phyloP scores from a whole-genome alignment of 257 asterid species.

The Solanum chilense region DNA sequence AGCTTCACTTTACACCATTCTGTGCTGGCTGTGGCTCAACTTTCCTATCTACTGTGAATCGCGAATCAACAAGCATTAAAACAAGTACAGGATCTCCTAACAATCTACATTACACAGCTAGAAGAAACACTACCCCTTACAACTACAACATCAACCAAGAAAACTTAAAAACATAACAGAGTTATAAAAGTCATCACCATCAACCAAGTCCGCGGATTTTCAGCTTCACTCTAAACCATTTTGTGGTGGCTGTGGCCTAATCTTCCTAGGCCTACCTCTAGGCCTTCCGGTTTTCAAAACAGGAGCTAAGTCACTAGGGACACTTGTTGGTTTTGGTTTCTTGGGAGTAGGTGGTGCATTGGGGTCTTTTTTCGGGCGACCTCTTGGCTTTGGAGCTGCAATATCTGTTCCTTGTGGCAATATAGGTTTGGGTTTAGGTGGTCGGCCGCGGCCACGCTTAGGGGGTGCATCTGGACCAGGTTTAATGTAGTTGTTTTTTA shows the following conservation, averaged over 20 bases:
- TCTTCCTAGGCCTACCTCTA: constrained; percentile 85
- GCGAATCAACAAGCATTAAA: not conserved
- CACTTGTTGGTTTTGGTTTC: constrained; percentile 43
- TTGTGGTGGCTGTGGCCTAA: constrained; percentile 37
- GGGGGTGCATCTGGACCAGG: constrained; percentile 53
- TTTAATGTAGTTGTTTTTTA: constrained; percentile 63
- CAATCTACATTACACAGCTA: not conserved
- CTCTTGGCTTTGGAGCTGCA: constrained; percentile 50
- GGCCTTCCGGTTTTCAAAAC: constrained; percentile 48
- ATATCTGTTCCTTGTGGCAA: constrained; percentile 15
- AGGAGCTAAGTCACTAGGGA: not conserved
- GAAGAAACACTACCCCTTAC: not conserved
- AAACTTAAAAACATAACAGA: not conserved
- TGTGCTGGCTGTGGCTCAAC: constrained; percentile 42
- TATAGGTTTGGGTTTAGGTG: constrained; percentile 58
- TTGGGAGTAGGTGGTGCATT: constrained; percentile 61
- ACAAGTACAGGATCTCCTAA: not conserved
- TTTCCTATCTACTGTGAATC: constrained; percentile 18
- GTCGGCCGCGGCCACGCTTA: constrained; percentile 78
- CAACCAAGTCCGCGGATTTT: not conserved
- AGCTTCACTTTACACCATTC: constrained; percentile 16
- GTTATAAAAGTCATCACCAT: not conserved
- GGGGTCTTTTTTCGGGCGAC: constrained; percentile 74
- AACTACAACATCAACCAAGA: not conserved
- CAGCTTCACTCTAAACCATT: constrained; percentile 17